Conservation (phyloP, 257 asterid species). For the Solanum infundibuliforme region DNA sequence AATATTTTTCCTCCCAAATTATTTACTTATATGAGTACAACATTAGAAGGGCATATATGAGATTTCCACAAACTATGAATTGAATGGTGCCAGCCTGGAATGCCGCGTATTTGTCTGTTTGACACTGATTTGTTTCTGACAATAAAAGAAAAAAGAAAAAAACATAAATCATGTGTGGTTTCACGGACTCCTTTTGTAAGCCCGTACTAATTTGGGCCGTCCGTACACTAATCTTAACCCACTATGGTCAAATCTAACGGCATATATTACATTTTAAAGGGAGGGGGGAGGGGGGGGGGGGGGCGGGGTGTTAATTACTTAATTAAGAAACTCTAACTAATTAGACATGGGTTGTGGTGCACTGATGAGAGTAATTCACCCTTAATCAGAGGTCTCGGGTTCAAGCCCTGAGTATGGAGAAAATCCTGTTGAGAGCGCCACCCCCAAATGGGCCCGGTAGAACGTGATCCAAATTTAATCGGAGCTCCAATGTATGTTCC, state of each 20-base stretch:
- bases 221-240: not conserved
- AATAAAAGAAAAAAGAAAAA: not conserved
- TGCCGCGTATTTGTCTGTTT: conserved; percentile 8
- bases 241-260: not conserved
- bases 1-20: not conserved
- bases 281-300: fast-evolving
- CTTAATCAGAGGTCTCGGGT: too few relatives aligned
- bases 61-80: not conserved
- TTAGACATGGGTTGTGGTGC: not conserved
- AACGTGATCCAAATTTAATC: fast-evolving
- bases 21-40: not conserved
- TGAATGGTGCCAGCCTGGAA: conserved; percentile 26
- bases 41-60: not conserved
- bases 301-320: not conserved
- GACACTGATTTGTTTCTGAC: not conserved
- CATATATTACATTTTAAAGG: not conserved
- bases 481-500: too few relatives aligned
- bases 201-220: not conserved
- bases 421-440: fast-evolving
- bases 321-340: not conserved
- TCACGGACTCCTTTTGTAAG: conserved; percentile 1
- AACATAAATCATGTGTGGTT: not conserved
- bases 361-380: too few relatives aligned
- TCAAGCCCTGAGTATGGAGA: too few relatives aligned
- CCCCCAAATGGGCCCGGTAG: fast-evolving